These are phyloP conservation scores for Lactarius tabidus DNA, from an alignment of 768 basidiomycete genomes.

Conservation along the genomic window DNA sequence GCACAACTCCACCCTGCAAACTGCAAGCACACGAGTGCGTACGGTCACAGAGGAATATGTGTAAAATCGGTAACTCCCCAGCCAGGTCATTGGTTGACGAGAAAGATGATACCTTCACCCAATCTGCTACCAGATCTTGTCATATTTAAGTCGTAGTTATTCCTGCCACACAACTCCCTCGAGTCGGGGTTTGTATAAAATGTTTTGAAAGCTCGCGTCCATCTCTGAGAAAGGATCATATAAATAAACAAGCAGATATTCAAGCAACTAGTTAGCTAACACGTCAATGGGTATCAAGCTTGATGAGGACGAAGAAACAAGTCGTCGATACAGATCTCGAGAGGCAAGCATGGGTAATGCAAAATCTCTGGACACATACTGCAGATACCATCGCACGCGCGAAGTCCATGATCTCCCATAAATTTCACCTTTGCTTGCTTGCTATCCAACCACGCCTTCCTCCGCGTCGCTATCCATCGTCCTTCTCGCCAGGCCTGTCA, in stretches of 20 bases:
- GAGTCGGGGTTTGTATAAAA: background rate
- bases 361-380: background rate
- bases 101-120: background rate
- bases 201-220: background rate
- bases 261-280: background rate
- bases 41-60: background rate
- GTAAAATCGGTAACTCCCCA: background rate
- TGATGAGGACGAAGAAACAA: background rate
- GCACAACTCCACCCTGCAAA: background rate
- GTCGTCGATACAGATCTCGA: background rate
- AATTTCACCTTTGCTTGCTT: background rate
- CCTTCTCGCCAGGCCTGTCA: slow-evolving; percentile 51
- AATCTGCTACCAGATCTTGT: background rate
- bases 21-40: background rate
- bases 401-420: background rate
- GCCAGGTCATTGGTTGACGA: background rate
- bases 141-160: background rate
- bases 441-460: slow-evolving; percentile 31
- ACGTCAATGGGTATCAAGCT: background rate
- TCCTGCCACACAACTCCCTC: background rate
- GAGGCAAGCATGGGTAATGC: background rate
- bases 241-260: background rate
- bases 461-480: slow-evolving; percentile 85
- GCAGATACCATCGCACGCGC: background rate
- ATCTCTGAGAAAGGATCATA: background rate